These are phyloP conservation scores for Hypsizygus ulmarius DNA, from an alignment of 1,284 basidiomycete species.

Conservation along the genomic window DNA sequence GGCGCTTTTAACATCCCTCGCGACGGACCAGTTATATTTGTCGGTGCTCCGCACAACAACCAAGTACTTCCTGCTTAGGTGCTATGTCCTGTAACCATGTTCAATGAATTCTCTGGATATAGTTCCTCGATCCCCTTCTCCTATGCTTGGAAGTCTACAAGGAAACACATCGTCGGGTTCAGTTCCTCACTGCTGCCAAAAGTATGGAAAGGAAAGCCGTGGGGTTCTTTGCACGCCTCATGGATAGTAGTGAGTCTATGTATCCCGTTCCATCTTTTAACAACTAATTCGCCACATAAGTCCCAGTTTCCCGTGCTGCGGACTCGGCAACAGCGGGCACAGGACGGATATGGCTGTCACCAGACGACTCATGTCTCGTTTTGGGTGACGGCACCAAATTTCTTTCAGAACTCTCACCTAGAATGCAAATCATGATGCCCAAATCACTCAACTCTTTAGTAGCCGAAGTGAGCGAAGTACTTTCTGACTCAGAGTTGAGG, in stretches of 20 bases:
- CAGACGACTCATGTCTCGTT: slow-evolving; percentile 76
- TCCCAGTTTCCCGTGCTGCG: slow-evolving; percentile 90
- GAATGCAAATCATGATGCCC: slow-evolving; percentile 87
- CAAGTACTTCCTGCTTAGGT: slow-evolving; percentile 50
- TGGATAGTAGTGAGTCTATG: slow-evolving; percentile 82
- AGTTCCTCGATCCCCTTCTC: slow-evolving; percentile 96
- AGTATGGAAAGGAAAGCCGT: slow-evolving; percentile 82
- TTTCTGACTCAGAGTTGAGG: slow-evolving; percentile 83
- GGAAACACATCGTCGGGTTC: slow-evolving; percentile 82
- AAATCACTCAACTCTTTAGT: slow-evolving; percentile 77
- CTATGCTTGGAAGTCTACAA: slow-evolving; percentile 86
- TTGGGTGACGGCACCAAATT: slow-evolving; percentile 84
- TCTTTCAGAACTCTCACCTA: slow-evolving; percentile 71
- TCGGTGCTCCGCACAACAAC: slow-evolving; percentile 95
- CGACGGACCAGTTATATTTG: slow-evolving; percentile 94
- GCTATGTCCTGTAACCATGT: slow-evolving; percentile 2
- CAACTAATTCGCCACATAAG: slow-evolving; percentile 38
- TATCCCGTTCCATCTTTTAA: not conserved
- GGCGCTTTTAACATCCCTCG: slow-evolving; percentile 94
- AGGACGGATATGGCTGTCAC: slow-evolving; percentile 74
- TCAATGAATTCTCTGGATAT: slow-evolving; percentile 14
- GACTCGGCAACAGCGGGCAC: slow-evolving; percentile 82
- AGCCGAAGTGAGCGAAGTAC: slow-evolving; percentile 85
- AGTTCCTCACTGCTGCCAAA: slow-evolving; percentile 92
- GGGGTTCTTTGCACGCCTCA: slow-evolving; percentile 81